Conservation (phyloP, 305 asterid genomes). For the Solanum hybrid region DNA sequence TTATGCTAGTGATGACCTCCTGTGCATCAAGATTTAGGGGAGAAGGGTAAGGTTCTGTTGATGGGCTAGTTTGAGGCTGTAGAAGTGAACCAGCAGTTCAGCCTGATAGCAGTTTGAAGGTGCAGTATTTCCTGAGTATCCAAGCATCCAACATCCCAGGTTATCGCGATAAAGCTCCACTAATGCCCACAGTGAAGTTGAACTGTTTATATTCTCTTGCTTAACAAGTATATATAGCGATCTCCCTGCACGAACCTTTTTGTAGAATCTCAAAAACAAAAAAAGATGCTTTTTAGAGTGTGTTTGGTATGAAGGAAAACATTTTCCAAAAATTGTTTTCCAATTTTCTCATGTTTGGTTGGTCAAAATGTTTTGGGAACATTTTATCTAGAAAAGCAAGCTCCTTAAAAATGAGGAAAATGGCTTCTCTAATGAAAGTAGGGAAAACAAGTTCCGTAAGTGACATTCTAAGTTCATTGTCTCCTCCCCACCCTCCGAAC, state of each 20-base stretch:
- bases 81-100: neutral
- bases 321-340: neutral
- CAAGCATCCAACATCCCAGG: neutral
- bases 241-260: neutral
- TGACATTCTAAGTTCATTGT: neutral
- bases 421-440: neutral
- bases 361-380: neutral
- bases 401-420: neutral
- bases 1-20: neutral
- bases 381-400: neutral
- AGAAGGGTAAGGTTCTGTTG: neutral
- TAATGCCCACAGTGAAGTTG: neutral
- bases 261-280: neutral
- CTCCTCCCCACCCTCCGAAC: neutral
- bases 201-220: neutral
- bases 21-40: conserved; percentile 1
- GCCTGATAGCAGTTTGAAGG: neutral
- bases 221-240: neutral
- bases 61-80: neutral
- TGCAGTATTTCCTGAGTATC: neutral
- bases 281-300: neutral
- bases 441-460: neutral
- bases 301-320: neutral
- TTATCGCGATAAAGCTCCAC: neutral
- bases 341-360: neutral